phyloP scores from a whole-genome alignment of 2,329 filamentous ascomycete genomes.

The Colletotrichum sojae region DNA sequence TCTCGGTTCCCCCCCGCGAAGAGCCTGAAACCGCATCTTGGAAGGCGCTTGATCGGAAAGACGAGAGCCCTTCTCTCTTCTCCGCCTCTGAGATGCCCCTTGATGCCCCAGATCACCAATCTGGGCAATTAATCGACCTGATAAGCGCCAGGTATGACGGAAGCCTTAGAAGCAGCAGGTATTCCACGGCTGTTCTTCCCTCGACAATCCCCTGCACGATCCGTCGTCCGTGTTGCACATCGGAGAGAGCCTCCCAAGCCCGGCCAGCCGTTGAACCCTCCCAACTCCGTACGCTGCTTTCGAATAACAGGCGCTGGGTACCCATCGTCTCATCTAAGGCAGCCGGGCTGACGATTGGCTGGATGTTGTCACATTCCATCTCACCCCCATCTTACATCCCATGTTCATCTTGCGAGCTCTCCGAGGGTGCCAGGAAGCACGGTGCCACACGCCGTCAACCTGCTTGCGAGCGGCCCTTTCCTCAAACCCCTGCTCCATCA shows the following conservation, averaged over 20 bases:
- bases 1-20: slow-evolving; percentile 14
- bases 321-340: slow-evolving; percentile 39
- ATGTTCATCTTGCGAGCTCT: slow-evolving; percentile 36
- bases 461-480: slow-evolving; percentile 30
- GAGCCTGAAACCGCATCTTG: slow-evolving; percentile 39
- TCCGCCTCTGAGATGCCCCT: slow-evolving; percentile 14
- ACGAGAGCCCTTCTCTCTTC: slow-evolving; percentile 16
- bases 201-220: slow-evolving; percentile 29
- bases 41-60: slow-evolving; percentile 32
- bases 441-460: slow-evolving; percentile 29
- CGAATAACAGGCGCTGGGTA: slow-evolving; percentile 30
- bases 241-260: slow-evolving; percentile 18
- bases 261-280: slow-evolving; percentile 26
- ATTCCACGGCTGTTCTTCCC: slow-evolving; percentile 25
- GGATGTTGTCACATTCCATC: slow-evolving; percentile 35
- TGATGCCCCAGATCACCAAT: slow-evolving; percentile 25
- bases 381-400: slow-evolving; percentile 37
- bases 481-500: slow-evolving; percentile 27
- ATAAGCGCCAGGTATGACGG: slow-evolving; percentile 34
- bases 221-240: slow-evolving; percentile 34
- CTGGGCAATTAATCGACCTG: slow-evolving; percentile 25
- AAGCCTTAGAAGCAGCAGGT: slow-evolving; percentile 14
- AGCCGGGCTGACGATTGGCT: slow-evolving; percentile 29
- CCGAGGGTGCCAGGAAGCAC: slow-evolving; percentile 27
- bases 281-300: slow-evolving; percentile 1